Evolutionary conservation across 2,329 filamentous ascomycete genomes (phyloP), one percentile per base, ranked within the genome.

Genomic region (Mariannaea sp.): DNA sequence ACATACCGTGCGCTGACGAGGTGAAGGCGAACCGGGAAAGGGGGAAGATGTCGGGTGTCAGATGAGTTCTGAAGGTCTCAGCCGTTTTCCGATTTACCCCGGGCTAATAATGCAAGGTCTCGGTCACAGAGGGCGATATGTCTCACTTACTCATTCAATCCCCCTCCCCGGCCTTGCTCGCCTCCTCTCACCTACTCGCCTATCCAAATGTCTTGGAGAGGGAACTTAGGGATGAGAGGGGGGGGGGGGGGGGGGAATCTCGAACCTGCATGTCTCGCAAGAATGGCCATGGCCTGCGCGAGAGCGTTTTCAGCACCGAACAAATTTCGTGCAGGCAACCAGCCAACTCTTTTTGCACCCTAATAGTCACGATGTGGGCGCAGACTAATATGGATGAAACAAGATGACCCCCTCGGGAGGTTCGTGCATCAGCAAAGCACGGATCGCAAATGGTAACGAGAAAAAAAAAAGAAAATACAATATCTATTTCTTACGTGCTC

Each of bases 301-400:
- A 26, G 24, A 16, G 19, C 7, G 5, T 24, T 24, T 24, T 35
- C 20, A 36, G 30, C 30, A 9, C 10, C n/a, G 16, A 36, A 36
- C 19, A 30, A 45, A 33, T 45, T 5, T 14, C 17, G 30, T 24
- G 14, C 30, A 35, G 9, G 19, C 14, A 35, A 24, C 8, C 22
- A 24, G 8, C 8, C 22, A 24, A 24, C 8, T 24, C n/a, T n/a
- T n/a, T n/a, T n/a, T n/a, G n/a, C n/a, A n/a, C n/a, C n/a, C n/a
- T n/a, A n/a, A n/a, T 45, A 45, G 27, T 45, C 42, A 27, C 42
- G 29, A 29, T 38, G 44, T 44, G 51, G 32, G 17, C 39, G 46
- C 38, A 53, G n/a, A n/a, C n/a, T 36, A 51, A 47, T 55, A 29
- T 55, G 24, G 30, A 52, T 52, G 53, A 55, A 52, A 55, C 53